Conservation (phyloP, 1,284 basidiomycete genomes). For the Abortiporus biennis region DNA sequence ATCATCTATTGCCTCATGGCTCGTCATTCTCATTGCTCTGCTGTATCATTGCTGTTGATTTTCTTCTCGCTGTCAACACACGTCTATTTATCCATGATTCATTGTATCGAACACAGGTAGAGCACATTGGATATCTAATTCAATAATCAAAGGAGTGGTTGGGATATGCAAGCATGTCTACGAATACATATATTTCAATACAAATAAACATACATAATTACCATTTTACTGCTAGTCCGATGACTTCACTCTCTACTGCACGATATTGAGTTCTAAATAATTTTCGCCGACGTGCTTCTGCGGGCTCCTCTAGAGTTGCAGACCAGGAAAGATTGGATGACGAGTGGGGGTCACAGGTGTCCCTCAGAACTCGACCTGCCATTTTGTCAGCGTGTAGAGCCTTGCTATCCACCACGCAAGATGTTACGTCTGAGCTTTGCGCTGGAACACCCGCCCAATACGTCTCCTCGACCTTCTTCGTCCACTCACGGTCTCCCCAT, state of each 20-base stretch:
- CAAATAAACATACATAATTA: constrained; percentile 8
- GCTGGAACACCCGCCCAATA: constrained; percentile 60
- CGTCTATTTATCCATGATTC: not conserved
- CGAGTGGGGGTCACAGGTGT: constrained; percentile 24
- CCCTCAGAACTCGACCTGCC: constrained; percentile 37
- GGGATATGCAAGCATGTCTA: not conserved
- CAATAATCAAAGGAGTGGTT: not conserved
- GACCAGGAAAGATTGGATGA: constrained; percentile 19
- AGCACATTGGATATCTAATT: not conserved
- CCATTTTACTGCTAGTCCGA: constrained; percentile 32
- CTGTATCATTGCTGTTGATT: constrained; percentile 1
- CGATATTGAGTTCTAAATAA: constrained; percentile 81
- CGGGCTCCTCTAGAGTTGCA: constrained; percentile 32
- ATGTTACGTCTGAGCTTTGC: not conserved
- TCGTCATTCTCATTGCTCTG: constrained; percentile 1
- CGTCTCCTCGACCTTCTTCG: constrained; percentile 64
- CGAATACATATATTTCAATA: not conserved
- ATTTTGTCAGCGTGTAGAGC: constrained; percentile 37
- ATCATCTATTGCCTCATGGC: constrained; percentile 5
- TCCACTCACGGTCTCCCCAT: constrained; percentile 79
- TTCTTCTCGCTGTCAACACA: not conserved
- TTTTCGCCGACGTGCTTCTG: constrained; percentile 33
- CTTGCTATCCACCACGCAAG: constrained; percentile 9
- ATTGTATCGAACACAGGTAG: not conserved
- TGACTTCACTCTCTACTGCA: constrained; percentile 83